Percentiles rank a stretch among this genome's conserved stretches.
Conservation (phyloP, 2,329 filamentous ascomycete genomes). For the Colletotrichum chrysophilum region DNA sequence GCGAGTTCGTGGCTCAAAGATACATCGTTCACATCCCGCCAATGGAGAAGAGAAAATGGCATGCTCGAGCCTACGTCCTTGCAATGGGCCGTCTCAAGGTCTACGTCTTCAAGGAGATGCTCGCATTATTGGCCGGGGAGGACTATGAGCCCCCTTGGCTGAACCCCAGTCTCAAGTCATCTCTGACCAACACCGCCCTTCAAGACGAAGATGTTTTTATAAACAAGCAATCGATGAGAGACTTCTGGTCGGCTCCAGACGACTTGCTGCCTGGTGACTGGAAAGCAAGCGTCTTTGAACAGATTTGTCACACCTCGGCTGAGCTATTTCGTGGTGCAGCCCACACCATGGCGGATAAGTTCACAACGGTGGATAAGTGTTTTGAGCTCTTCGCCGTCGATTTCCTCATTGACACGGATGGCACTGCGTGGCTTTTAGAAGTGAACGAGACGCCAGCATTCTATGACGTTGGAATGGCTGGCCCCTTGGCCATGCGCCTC, state of each 20-base stretch:
- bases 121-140: slow-evolving; percentile 37
- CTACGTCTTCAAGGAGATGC: slow-evolving; percentile 40
- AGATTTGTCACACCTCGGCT: slow-evolving; percentile 36
- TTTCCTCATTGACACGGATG: slow-evolving; percentile 36
- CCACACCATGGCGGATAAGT: slow-evolving; percentile 43
- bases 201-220: slow-evolving; percentile 39
- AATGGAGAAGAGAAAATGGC: slow-evolving; percentile 39
- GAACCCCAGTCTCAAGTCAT: slow-evolving; percentile 35
- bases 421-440: slow-evolving; percentile 39
- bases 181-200: slow-evolving; percentile 41
- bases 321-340: slow-evolving; percentile 39
- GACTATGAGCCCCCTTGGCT: slow-evolving; percentile 41
- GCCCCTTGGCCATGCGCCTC: slow-evolving; percentile 33
- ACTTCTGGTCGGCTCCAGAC: slow-evolving; percentile 34
- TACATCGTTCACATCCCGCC: slow-evolving; percentile 38
- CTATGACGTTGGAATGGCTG: slow-evolving; percentile 38
- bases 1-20: slow-evolving; percentile 41
- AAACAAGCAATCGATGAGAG: slow-evolving; percentile 36
- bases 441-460: slow-evolving; percentile 44
- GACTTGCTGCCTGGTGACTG: slow-evolving; percentile 34
- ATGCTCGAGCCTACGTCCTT: slow-evolving; percentile 39
- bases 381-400: slow-evolving; percentile 43
- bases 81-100: slow-evolving; percentile 41
- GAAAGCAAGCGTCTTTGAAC: slow-evolving; percentile 37
- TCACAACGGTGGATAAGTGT: slow-evolving; percentile 38